Base-by-base conservation (phyloP, 345 rosid species). In the Gynandropsis gynandra region DNA sequence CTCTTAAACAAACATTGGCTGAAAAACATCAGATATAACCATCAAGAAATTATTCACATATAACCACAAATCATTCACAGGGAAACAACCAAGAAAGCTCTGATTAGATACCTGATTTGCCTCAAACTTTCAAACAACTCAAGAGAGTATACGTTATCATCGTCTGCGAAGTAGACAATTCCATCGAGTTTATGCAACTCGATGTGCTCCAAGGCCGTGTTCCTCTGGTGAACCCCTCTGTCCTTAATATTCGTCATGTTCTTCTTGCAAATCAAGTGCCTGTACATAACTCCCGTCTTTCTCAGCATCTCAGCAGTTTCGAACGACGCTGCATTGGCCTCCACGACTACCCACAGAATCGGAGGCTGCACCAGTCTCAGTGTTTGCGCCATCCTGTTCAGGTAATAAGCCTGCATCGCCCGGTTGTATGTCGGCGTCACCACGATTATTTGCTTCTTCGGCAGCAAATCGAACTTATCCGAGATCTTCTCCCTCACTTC, bases 331-430 rank as follows among this genome's bases (percentile, higher is more conserved):
- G 58, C 54, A 24, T 74, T 75, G 42, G 70, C 75, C 64, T 90
- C 98, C 56, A 87, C 98, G 68, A 87, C 96, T 34, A 90, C 74
- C 98, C 98, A 90, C 59, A 90, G 66, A 40, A 90, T 13, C 18
- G 98, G 98, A n/a, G 89, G 81, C 54, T 67, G 73, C 56, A 84
- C 92, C 11, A 87, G 76, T 72, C 82, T 76, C 73, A 90, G 54
- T 16, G 80, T 76, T 52, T 90, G 98, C 50, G 81, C 92, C 49
- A 90, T 42, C 65, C 95, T 77, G 63, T 68, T 82, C 59, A 90
- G 63, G 56, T 69, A 82, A 55, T 80, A 90, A 1, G 80, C 95
- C 62, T 90, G 98, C 65, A 74, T 50, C 41, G 81, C 95, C 36
- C 96, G 73, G 44, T 82, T 77, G 59, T 82, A 82, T 16, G 98